Base-by-base conservation (phyloP, 352 stramenopile genomes). In the Thraustotheca clavata region DNA sequence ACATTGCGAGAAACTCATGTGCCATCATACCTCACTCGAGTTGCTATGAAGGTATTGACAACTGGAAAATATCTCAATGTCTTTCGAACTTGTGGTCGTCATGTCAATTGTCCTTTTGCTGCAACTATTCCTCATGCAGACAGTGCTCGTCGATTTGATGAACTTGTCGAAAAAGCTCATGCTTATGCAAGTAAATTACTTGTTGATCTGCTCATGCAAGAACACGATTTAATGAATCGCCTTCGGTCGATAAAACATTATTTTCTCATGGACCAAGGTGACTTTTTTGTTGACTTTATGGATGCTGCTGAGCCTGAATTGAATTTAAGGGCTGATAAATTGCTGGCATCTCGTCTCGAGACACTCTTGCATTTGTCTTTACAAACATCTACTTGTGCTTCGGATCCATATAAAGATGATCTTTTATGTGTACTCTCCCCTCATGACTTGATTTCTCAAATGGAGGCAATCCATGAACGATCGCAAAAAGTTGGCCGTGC, bases 211-310 rank as follows among this genome's bases (percentile, higher is more conserved):
- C 85, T 95, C 39, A 68, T 94, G n/a, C 70, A 83, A 3, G 86
- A 95, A 36, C 81, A 94, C 38, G 81, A 95, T 59, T 61, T 96
- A 6, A 71, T 81, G 46, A 81, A 83, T 39, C 80, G 87, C 3
- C 55, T 96, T 11, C 67, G 73, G 22, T 95, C 93, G 16, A 76
- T 99, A 62, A 98, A 98, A 69, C 94, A 97, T 60, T 99, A 98
- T 73, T 99, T 99, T 54, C 74, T 99, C 5, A 91, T 99, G 72
- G 95, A 99, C 67, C 95, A 99, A 71, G 97, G 97, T 29, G 96
- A 99, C 67, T 98, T 99, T 62, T 98, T 99, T 60, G 88, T 98
- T 14, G 89, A 99, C 65, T 99, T 99, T 72, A 90, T 99, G 71
- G 94, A 99, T 67, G 76, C 91, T 4, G 96, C 96, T 0, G 94